These are phyloP conservation scores for Botryotinia globosa DNA, from an alignment of 2,329 filamentous ascomycete genomes.

Conservation along the genomic window DNA sequence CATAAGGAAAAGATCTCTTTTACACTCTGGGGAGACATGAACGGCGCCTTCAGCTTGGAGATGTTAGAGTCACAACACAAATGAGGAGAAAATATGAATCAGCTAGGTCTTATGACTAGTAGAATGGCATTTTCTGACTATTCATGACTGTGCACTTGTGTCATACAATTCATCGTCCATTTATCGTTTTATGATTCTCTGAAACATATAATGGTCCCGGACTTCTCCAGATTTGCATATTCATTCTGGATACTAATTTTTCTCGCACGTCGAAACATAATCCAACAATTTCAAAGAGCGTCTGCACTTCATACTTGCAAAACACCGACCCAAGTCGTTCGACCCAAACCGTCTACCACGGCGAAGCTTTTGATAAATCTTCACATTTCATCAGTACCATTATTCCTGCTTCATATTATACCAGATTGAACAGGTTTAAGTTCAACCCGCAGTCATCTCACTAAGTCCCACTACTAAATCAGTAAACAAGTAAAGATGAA, in stretches of 20 bases:
- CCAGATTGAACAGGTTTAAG: no score
- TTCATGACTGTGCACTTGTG: background rate
- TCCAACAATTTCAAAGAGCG: background rate
- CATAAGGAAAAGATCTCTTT: background rate
- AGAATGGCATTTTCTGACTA: background rate
- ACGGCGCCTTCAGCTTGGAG: background rate
- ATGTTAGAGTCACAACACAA: background rate
- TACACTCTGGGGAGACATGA: no score
- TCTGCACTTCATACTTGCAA: background rate
- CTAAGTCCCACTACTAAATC: background rate
- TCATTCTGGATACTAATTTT: background rate
- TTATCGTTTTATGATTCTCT: background rate
- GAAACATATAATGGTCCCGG: background rate
- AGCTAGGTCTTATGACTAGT: background rate
- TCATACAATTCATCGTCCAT: background rate
- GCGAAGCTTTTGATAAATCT: background rate
- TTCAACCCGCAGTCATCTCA: background rate
- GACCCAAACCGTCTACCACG: background rate
- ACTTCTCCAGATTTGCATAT: background rate
- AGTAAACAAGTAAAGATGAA: background rate
- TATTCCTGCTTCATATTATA: background rate
- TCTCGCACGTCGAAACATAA: background rate
- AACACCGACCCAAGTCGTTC: background rate
- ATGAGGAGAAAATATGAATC: background rate
- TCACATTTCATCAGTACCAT: background rate